These are phyloP conservation scores for Primulina tabacum DNA, from an alignment of 257 asterid genomes.

Conservation along the genomic window DNA sequence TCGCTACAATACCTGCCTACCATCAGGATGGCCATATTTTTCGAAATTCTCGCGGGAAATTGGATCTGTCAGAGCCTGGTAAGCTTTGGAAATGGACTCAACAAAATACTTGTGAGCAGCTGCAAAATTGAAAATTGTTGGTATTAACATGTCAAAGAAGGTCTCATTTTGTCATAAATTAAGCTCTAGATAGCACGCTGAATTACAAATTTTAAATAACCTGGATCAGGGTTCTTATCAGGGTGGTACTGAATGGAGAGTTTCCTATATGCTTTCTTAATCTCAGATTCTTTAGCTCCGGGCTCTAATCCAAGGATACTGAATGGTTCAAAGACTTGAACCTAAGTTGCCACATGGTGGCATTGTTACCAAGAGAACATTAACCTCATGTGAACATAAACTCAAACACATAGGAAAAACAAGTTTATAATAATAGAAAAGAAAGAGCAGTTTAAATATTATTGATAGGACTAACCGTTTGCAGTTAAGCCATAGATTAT, in stretches of 20 bases:
- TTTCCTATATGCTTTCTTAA: conserved; percentile 92
- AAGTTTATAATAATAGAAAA: background rate
- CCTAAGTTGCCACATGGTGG: conserved; percentile 37
- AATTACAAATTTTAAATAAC: conserved; percentile 37
- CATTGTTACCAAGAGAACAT: background rate
- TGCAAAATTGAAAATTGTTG: conserved; percentile 34
- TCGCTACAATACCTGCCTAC: conserved; percentile 71
- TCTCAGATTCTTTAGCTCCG: conserved; percentile 79
- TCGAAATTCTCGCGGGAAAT: conserved; percentile 87
- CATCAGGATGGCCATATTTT: conserved; percentile 98
- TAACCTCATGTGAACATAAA: background rate
- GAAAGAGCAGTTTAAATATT: background rate
- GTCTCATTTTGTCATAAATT: conserved; percentile 4
- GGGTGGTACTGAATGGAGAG: conserved; percentile 95
- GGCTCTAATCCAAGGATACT: conserved; percentile 84
- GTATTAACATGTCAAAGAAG: conserved; percentile 12
- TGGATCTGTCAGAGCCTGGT: conserved; percentile 97
- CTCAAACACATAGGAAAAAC: background rate
- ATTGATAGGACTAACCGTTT: background rate
- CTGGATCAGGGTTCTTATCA: conserved; percentile 98
- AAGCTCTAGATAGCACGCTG: conserved; percentile 10
- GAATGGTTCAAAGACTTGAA: conserved; percentile 88
- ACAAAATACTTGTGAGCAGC: conserved; percentile 86
- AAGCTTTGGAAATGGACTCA: conserved; percentile 88
- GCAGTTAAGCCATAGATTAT: background rate